Evolutionary conservation across 306 rosid species (phyloP).

Genomic region (Quercus robur): DNA sequence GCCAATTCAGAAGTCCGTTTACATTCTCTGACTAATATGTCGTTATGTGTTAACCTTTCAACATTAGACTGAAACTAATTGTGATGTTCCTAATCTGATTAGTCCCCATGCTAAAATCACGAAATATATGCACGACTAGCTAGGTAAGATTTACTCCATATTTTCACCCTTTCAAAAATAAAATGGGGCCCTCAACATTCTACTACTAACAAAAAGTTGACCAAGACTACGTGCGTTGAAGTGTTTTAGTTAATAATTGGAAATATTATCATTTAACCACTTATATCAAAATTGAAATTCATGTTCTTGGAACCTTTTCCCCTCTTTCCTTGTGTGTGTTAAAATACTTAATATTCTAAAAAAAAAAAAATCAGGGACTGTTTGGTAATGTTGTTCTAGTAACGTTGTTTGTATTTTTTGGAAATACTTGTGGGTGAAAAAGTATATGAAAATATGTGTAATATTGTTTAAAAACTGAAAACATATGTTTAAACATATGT

Average conservation of each 20-base stretch:
- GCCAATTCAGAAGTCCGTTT: neutral
- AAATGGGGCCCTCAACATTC: slow-evolving; percentile 30
- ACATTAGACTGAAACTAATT: neutral
- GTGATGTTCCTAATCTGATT: neutral
- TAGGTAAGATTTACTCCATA: too few relatives aligned
- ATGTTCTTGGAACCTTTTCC: too few relatives aligned
- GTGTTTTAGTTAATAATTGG: slow-evolving; percentile 12
- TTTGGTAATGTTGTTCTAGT: too few relatives aligned
- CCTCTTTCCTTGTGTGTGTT: too few relatives aligned
- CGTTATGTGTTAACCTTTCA: neutral
- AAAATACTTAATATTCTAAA: too few relatives aligned
- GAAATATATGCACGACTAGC: neutral
- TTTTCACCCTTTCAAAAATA: too few relatives aligned
- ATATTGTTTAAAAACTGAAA: too few relatives aligned
- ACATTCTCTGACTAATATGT: neutral
- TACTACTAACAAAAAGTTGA: slow-evolving; percentile 36
- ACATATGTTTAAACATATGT: too few relatives aligned
- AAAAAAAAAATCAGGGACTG: too few relatives aligned
- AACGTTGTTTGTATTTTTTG: too few relatives aligned
- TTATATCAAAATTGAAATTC: slow-evolving; percentile 18
- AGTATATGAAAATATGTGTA: too few relatives aligned
- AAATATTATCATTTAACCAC: slow-evolving; percentile 36
- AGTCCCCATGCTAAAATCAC: neutral
- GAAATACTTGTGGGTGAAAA: too few relatives aligned
- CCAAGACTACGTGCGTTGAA: slow-evolving; percentile 33